These are phyloP conservation scores for Fusarium miscanthi DNA, from an alignment of 2,329 filamentous ascomycete species.

Conservation along the genomic window DNA sequence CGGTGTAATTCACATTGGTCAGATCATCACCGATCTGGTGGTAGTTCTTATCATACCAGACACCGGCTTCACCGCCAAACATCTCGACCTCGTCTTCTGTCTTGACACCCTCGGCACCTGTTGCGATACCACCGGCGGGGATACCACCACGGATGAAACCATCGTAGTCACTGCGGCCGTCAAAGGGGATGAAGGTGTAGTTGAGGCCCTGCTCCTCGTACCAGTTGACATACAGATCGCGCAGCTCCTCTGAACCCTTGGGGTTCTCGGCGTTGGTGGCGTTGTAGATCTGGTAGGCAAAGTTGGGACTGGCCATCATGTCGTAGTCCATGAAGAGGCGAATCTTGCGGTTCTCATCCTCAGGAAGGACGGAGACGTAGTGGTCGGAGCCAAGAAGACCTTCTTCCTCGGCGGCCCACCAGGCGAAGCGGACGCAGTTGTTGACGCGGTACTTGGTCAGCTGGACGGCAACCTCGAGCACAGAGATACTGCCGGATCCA, in stretches of 20 bases:
- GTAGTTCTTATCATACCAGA: constrained; percentile 70
- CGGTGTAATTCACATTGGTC: constrained; percentile 67
- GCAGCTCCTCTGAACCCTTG: constrained; percentile 74
- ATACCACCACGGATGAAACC: constrained; percentile 80
- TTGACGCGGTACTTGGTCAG: constrained; percentile 67
- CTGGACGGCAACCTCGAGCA: constrained; percentile 72
- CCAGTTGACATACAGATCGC: constrained; percentile 74
- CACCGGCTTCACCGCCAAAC: constrained; percentile 77
- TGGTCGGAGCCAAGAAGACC: constrained; percentile 72
- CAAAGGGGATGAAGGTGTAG: constrained; percentile 78
- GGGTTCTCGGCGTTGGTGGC: constrained; percentile 78
- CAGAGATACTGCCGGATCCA: constrained; percentile 72
- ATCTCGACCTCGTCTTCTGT: constrained; percentile 70
- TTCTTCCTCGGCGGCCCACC: constrained; percentile 76
- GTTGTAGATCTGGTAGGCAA: constrained; percentile 75
- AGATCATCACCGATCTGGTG: constrained; percentile 71
- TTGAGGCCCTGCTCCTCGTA: constrained; percentile 71
- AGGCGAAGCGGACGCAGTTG: constrained; percentile 75
- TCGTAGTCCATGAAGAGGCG: constrained; percentile 77
- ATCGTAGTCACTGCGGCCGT: constrained; percentile 83
- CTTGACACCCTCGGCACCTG: constrained; percentile 82
- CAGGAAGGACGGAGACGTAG: constrained; percentile 66
- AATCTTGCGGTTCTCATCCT: constrained; percentile 70
- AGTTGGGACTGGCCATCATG: constrained; percentile 76
- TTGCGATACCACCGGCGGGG: constrained; percentile 79